Evolutionary conservation across 2,329 filamentous ascomycete species (phyloP).

Genomic region (Claviceps lovelessii): DNA sequence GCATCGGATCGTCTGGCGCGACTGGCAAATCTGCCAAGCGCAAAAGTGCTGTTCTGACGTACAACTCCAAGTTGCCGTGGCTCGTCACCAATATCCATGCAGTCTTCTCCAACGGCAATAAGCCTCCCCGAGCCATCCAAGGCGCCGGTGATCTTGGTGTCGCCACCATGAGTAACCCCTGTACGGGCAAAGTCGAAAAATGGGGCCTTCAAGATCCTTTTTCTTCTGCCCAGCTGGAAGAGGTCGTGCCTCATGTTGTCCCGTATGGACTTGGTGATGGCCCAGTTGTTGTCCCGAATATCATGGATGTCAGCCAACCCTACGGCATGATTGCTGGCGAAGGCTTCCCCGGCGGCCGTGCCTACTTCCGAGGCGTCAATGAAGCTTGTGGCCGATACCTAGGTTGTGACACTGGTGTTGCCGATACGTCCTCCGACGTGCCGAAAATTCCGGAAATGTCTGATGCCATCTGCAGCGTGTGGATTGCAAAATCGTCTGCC

Average conservation of each 20-base stretch:
- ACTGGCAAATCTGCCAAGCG: constrained; percentile 43
- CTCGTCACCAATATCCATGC: constrained; percentile 70
- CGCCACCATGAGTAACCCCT: constrained; percentile 71
- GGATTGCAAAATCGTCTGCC: constrained; percentile 72
- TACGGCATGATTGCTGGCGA: constrained; percentile 77
- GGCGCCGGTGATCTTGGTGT: constrained; percentile 65
- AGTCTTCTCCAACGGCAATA: constrained; percentile 58
- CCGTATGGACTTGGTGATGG: constrained; percentile 69
- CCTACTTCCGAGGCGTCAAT: constrained; percentile 59
- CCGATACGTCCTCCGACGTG: constrained; percentile 55
- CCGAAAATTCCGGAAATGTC: constrained; percentile 56
- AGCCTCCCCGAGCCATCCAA: constrained; percentile 66
- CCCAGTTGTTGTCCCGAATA: constrained; percentile 64
- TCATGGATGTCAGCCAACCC: constrained; percentile 78
- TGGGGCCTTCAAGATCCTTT: constrained; percentile 72
- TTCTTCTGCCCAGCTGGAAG: constrained; percentile 61
- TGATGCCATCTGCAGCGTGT: constrained; percentile 65
- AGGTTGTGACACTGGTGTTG: constrained; percentile 42
- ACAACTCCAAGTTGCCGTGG: constrained; percentile 70
- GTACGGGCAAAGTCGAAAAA: constrained; percentile 56
- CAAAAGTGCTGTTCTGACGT: constrained; percentile 63
- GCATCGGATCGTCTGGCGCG: constrained; percentile 37
- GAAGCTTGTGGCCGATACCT: constrained; percentile 70
- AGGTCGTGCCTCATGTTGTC: constrained; percentile 57
- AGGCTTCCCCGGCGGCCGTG: constrained; percentile 68